These are phyloP conservation scores for Bipolaris cookei DNA, from an alignment of 2,329 filamentous ascomycete genomes.

Conservation along the genomic window DNA sequence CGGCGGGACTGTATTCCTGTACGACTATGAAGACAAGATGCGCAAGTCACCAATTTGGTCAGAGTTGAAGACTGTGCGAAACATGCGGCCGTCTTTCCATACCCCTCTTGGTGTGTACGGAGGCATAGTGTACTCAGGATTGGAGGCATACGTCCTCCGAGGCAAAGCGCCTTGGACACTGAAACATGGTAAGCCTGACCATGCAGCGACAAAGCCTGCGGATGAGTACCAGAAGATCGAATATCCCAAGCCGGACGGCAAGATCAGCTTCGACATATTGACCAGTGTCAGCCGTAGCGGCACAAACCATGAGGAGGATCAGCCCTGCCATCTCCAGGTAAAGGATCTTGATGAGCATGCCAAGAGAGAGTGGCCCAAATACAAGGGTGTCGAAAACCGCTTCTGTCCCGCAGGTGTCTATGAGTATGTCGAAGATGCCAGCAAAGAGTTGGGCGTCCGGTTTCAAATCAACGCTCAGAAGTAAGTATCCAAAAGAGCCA, in stretches of 20 bases:
- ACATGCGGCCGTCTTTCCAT: slow-evolving; percentile 97
- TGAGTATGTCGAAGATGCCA: slow-evolving; percentile 93
- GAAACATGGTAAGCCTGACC: slow-evolving; percentile 79
- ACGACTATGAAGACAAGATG: slow-evolving; percentile 89
- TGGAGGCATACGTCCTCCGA: slow-evolving; percentile 87
- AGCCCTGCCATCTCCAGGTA: slow-evolving; percentile 94
- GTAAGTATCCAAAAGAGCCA: slow-evolving; percentile 63
- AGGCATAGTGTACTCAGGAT: slow-evolving; percentile 87
- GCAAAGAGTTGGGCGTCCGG: slow-evolving; percentile 83
- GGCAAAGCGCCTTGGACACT: slow-evolving; percentile 91
- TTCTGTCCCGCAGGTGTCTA: slow-evolving; percentile 98
- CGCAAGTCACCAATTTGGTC: slow-evolving; percentile 89
- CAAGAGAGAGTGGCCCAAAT: slow-evolving; percentile 79
- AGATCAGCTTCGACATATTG: slow-evolving; percentile 93
- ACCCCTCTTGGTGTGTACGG: slow-evolving; percentile 85
- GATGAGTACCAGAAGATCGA: slow-evolving; percentile 86
- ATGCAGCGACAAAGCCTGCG: slow-evolving; percentile 78
- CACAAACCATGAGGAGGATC: slow-evolving; percentile 98
- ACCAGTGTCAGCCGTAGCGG: slow-evolving; percentile 94
- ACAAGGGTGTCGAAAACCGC: slow-evolving; percentile 90
- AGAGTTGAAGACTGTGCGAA: slow-evolving; percentile 92
- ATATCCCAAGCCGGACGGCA: slow-evolving; percentile 94
- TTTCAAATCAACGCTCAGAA: slow-evolving; percentile 99
- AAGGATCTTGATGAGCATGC: slow-evolving; percentile 94
- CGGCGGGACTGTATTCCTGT: slow-evolving; percentile 82